These are phyloP conservation scores for Russula olivacea DNA, from an alignment of 768 basidiomycete species.

Conservation along the genomic window DNA sequence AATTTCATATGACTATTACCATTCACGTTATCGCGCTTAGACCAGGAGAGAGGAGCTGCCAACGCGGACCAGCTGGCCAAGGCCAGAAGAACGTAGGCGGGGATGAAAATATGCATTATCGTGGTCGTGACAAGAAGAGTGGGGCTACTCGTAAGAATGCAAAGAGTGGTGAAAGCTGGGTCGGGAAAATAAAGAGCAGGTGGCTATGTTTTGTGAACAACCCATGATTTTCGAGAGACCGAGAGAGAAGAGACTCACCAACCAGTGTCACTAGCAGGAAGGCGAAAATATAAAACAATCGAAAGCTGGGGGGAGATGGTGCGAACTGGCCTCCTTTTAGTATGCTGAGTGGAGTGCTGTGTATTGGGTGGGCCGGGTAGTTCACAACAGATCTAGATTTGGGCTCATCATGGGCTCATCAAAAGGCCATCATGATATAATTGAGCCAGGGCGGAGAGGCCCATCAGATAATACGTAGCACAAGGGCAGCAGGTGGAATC, in stretches of 20 bases:
- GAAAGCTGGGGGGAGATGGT: not conserved
- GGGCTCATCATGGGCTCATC: not conserved
- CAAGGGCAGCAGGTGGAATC: not conserved
- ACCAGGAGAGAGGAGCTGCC: not conserved
- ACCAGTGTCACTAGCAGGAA: not conserved
- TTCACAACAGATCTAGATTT: not conserved
- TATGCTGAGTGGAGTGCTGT: not conserved
- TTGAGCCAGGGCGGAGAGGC: not conserved
- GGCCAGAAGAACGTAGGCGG: not conserved
- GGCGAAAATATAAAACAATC: not conserved
- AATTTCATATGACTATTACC: not conserved
- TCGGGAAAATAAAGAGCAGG: not conserved
- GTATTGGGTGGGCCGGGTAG: not conserved
- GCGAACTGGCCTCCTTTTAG: not conserved
- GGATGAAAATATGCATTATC: not conserved
- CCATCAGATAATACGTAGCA: not conserved
- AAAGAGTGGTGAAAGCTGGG: not conserved
- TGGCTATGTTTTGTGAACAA: not conserved
- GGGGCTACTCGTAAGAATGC: not conserved
- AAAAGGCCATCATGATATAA: not conserved
- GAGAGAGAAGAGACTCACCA: not conserved
- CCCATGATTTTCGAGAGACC: not conserved
- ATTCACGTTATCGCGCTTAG: no score
- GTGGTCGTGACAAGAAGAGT: not conserved
- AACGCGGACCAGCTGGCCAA: not conserved